These are phyloP conservation scores for Oidiodendron maius DNA, from an alignment of 495 filamentous ascomycete genomes.

Conservation along the genomic window DNA sequence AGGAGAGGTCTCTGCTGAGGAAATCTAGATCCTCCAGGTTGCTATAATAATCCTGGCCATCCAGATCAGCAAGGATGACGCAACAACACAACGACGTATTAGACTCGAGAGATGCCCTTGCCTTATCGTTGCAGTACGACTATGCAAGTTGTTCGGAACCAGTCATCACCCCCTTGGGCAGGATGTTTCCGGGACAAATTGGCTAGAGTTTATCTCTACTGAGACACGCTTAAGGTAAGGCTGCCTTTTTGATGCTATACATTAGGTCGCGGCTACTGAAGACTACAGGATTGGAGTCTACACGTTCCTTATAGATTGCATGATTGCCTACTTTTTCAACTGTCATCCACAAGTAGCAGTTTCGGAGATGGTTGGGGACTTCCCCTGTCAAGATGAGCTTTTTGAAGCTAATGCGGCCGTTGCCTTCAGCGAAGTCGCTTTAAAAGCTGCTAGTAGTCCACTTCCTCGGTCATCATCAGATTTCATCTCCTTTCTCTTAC, in stretches of 20 bases:
- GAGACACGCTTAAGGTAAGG: constrained; percentile 31
- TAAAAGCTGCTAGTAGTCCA: constrained; percentile 17
- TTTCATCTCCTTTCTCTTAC: not conserved
- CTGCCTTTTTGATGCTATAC: constrained; percentile 22
- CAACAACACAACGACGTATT: constrained; percentile 31
- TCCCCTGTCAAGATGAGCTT: constrained; percentile 31
- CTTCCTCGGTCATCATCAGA: not conserved
- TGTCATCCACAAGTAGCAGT: constrained; percentile 31
- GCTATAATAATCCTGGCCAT: constrained; percentile 37
- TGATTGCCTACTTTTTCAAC: constrained; percentile 36
- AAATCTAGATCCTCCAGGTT: constrained; percentile 30
- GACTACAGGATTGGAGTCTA: not conserved
- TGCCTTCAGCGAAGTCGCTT: constrained; percentile 24
- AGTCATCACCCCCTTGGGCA: not conserved
- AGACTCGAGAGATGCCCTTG: constrained; percentile 33
- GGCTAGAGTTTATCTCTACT: constrained; percentile 27
- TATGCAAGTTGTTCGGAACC: not conserved
- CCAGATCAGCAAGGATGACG: constrained; percentile 31
- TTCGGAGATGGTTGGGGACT: constrained; percentile 33
- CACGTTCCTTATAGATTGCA: constrained; percentile 24
- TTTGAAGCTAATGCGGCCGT: constrained; percentile 33
- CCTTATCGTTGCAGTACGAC: constrained; percentile 30
- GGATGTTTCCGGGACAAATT: constrained; percentile 17
- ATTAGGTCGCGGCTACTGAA: constrained; percentile 3
- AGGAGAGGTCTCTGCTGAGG: constrained; percentile 20